Evolutionary conservation across 192 early-diverging fungal genomes (phyloP), one percentile per base, ranked within the genome.

Genomic region (Pilaira anomala): DNA sequence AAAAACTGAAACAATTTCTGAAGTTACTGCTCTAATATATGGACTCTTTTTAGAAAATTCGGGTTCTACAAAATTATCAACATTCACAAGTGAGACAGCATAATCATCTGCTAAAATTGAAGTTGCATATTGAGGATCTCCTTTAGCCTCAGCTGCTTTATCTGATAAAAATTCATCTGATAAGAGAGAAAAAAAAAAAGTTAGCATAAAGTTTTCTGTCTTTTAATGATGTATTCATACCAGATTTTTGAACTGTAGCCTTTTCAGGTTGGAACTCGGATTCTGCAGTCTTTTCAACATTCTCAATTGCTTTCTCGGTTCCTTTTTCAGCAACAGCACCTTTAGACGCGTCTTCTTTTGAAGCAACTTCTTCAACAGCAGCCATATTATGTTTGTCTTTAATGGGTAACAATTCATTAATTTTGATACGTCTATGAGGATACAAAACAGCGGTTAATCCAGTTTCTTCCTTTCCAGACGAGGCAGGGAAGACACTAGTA

Each of bases 1-100:
- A 68, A 99, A 89, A 9, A 95, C 94, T 2, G 93, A 90, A 7
- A 99, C 88, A 60, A 97, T 96, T 75, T 99, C 97, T 0, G 90
- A 90, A 25, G 93, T 95, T 28, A 91, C 88, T 22, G 97, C 97
- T 28, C 93, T 91, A 30, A 99, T 82, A 8, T 93, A 78, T 48
- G 87, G 83, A 67, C 91, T 91, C 74, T 91, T 93, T 50, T 87
- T 78, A 45, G 91, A 89, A 74, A 92, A 98, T 7, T 90, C 85
- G 65, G 89, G 78, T 63, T 97, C 93, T 36, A 76, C 64, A 63
- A 93, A 73, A 68, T 97, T 97, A 41, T 95, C 91, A 9, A 97
- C 93, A 57, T 93, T 91, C 13, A 84, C 83, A 7, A 97, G 79
- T 0, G 94, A 91, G 21, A 97, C 93, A 57, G 73, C 79, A 74